These are phyloP conservation scores for Solanum boliviense DNA, from an alignment of 257 asterid genomes.

Conservation along the genomic window DNA sequence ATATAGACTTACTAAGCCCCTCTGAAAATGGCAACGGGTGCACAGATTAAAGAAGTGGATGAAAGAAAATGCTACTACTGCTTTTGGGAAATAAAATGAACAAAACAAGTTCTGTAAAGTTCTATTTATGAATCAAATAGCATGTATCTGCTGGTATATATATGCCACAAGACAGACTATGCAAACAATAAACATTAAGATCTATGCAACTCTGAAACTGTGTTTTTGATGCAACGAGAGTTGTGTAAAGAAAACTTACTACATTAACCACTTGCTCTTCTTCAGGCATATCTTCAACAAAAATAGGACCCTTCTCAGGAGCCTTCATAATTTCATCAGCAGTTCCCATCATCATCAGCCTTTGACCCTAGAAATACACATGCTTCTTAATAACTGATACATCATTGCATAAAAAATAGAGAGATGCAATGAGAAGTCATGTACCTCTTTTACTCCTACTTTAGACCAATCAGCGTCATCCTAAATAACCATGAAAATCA, in stretches of 20 bases:
- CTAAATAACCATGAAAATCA: conserved; percentile 24
- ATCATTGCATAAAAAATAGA: not conserved
- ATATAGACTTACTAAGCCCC: not conserved
- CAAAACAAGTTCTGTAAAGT: not conserved
- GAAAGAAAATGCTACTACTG: not conserved
- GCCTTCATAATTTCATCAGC: conserved; percentile 97
- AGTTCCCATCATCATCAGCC: conserved; percentile 99
- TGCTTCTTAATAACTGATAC: not conserved
- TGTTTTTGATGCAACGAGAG: not conserved
- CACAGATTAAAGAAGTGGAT: not conserved
- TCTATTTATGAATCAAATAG: not conserved
- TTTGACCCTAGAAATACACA: conserved; percentile 66
- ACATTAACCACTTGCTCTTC: conserved; percentile 65
- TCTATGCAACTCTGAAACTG: not conserved
- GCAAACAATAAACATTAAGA: not conserved
- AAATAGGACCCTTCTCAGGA: conserved; percentile 88
- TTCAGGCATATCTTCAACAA: conserved; percentile 98
- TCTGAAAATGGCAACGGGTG: not conserved
- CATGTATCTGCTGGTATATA: not conserved
- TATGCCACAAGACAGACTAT: not conserved
- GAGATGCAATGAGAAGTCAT: not conserved
- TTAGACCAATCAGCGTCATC: conserved; percentile 94
- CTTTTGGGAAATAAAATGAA: not conserved
- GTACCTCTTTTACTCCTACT: conserved; percentile 90
- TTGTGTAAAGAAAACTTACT: conserved; percentile 33